Evolutionary conservation across 306 rosid genomes (phyloP).

Genomic region (Sophora flavescens): DNA sequence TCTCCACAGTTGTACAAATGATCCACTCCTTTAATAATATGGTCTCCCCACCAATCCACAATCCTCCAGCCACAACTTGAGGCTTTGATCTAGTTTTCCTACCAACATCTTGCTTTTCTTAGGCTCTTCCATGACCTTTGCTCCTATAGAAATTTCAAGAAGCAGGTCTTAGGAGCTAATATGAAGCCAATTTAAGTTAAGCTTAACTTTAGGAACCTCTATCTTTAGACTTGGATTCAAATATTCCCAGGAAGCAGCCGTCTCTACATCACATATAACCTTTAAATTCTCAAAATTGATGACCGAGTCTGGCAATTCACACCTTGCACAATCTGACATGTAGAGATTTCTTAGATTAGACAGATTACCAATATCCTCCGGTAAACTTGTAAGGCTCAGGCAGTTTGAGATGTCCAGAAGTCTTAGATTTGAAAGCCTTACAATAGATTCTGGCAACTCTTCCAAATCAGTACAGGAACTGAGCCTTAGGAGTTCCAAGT

Average conservation of each 20-base stretch:
- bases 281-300: constrained; percentile 48
- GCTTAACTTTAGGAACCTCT: constrained; percentile 51
- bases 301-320: constrained; percentile 55
- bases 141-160: background rate
- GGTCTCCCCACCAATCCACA: too few relatives aligned
- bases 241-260: constrained; percentile 52
- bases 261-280: constrained; percentile 70
- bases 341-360: constrained; percentile 49
- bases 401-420: constrained; percentile 64
- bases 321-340: constrained; percentile 59
- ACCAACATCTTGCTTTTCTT: too few relatives aligned
- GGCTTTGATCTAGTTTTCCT: too few relatives aligned
- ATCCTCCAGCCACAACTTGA: too few relatives aligned
- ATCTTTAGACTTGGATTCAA: constrained; percentile 36
- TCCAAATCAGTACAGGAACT: constrained; percentile 58
- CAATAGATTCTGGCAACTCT: constrained; percentile 50
- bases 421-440: constrained; percentile 37
- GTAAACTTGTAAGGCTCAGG: constrained; percentile 53
- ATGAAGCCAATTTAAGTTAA: constrained; percentile 71
- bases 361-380: constrained; percentile 58
- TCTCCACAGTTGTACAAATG: too few relatives aligned
- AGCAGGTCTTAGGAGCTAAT: constrained; percentile 30
- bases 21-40: too few relatives aligned
- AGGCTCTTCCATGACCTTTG: background rate
- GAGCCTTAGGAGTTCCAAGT: constrained; percentile 62